A percentile compares a stretch with the other conserved stretches of the same genome.
phyloP scores from a whole-genome alignment of 2,329 filamentous ascomycete species.

The Diaporthe vaccinii region DNA sequence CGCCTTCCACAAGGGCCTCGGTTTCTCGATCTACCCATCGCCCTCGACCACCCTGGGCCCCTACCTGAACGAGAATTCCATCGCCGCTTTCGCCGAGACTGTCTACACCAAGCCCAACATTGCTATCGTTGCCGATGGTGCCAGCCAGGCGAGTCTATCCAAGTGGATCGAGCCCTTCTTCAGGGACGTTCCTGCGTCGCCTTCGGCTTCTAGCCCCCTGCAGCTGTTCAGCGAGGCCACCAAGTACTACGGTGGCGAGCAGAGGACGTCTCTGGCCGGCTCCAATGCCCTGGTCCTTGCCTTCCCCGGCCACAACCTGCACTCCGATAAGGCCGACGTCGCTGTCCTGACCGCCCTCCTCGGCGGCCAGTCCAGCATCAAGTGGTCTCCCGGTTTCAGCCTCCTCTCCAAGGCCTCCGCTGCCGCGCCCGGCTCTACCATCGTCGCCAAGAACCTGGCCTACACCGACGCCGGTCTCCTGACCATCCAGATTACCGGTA shows the following conservation, averaged over 20 bases:
- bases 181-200: constrained; percentile 72
- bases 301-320: constrained; percentile 89
- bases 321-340: constrained; percentile 89
- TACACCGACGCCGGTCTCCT: constrained; percentile 97
- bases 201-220: constrained; percentile 64
- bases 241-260: constrained; percentile 96
- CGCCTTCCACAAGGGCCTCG: constrained; percentile 95
- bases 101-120: constrained; percentile 94
- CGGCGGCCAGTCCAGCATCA: constrained; percentile 90
- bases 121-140: constrained; percentile 90
- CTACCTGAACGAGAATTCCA: constrained; percentile 82
- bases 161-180: constrained; percentile 98
- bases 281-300: constrained; percentile 87
- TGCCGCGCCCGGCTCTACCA: constrained; percentile 73
- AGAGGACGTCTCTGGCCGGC: constrained; percentile 82
- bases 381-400: constrained; percentile 95
- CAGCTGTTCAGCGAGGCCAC: constrained; percentile 72
- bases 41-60: constrained; percentile 79
- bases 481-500: constrained; percentile 83
- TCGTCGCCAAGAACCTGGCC: constrained; percentile 81
- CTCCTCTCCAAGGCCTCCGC: constrained; percentile 85
- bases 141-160: constrained; percentile 79
- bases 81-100: constrained; percentile 81
- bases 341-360: constrained; percentile 90
- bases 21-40: constrained; percentile 80